phyloP scores from a whole-genome alignment of 129 eudicot species.

The Heracleum sosnowskyi region DNA sequence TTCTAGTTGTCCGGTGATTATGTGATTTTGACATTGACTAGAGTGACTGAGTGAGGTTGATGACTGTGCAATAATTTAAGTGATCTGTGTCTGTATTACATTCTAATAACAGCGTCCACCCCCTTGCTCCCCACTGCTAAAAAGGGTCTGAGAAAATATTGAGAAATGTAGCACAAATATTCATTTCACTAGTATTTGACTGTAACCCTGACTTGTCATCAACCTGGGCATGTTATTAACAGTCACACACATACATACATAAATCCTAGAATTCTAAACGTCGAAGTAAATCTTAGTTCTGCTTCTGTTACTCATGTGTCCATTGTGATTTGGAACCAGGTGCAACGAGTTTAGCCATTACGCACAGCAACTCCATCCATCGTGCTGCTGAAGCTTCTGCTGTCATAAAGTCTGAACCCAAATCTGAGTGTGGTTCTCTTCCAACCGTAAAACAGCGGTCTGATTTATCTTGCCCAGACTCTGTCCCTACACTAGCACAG shows the following conservation, averaged over 20 bases:
- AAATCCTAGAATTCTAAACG: not conserved
- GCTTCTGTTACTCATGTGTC: not conserved
- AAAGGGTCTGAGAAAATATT: not conserved
- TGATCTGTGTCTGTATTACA: not conserved
- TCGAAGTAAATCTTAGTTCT: not conserved
- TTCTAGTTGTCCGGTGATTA: not conserved
- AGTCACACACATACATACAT: not conserved
- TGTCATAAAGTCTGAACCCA: slow-evolving; percentile 2
- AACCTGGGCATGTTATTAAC: not conserved
- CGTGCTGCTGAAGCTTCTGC: slow-evolving; percentile 27
- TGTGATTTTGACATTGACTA: not conserved
- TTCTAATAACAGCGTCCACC: not conserved
- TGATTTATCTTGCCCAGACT: not conserved
- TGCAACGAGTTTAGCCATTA: slow-evolving; percentile 17
- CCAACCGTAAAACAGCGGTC: slow-evolving; percentile 12
- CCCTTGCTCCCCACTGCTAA: not conserved
- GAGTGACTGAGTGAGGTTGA: not conserved
- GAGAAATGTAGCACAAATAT: not conserved
- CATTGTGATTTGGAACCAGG: slow-evolving; percentile 8
- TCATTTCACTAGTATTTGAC: not conserved
- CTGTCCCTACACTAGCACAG: not conserved
- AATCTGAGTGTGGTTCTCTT: slow-evolving; percentile 26
- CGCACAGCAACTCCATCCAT: slow-evolving; percentile 6
- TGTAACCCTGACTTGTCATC: not conserved
- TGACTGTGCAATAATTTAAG: not conserved